A percentile compares a stretch with the other conserved stretches of the same genome.
Evolutionary conservation across 2,329 filamentous ascomycete species (phyloP).

Genomic region (Botrytis tulipae): DNA sequence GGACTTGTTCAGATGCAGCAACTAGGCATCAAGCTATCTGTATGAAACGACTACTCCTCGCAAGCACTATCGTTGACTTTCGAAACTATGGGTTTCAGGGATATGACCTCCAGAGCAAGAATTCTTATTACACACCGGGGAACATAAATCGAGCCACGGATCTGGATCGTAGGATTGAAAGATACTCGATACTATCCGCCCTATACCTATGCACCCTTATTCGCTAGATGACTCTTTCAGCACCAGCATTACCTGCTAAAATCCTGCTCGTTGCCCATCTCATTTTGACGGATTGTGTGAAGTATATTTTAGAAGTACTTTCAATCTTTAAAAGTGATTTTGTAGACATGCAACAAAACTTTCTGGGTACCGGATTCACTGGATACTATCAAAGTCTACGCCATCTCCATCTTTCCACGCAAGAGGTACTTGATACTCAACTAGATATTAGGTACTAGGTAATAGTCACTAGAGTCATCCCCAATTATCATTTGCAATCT

Average conservation of each 20-base stretch:
- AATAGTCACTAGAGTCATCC: too few species aligned
- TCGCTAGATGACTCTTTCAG: neutral
- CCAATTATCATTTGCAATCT: neutral
- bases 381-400: rapidly evolving
- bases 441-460: too few species aligned
- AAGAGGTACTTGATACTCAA: neutral
- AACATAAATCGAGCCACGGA: too few species aligned
- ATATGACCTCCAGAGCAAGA: too few species aligned
- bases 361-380: neutral
- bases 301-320: neutral
- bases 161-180: too few species aligned
- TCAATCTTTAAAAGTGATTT: neutral
- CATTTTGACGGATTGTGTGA: neutral
- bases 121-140: too few species aligned
- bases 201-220: neutral
- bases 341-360: neutral
- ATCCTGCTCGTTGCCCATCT: neutral
- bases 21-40: too few species aligned
- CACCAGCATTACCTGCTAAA: neutral
- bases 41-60: too few species aligned
- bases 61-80: too few species aligned
- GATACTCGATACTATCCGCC: neutral
- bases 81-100: rapidly evolving
- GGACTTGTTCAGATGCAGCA: neutral
- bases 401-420: too few species aligned